Conservation (phyloP, 805 yeast species). For the Pichia gijzeniarum region DNA sequence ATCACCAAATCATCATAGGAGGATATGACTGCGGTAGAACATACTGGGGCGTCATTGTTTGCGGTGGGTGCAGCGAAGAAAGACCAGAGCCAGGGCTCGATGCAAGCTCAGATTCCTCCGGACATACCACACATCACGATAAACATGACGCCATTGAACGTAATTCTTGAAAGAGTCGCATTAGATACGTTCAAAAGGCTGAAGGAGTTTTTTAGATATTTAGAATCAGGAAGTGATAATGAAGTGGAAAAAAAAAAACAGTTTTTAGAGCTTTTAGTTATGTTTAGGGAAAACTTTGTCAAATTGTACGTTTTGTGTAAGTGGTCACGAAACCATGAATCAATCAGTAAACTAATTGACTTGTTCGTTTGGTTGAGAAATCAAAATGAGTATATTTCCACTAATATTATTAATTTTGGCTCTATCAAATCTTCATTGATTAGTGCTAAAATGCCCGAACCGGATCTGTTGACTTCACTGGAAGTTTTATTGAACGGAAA, state of each 20-base stretch:
- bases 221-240: slow-evolving; percentile 44
- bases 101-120: slow-evolving; percentile 14
- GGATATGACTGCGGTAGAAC: too few species aligned
- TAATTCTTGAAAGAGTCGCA: slow-evolving; percentile 52
- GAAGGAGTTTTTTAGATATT: slow-evolving; percentile 51
- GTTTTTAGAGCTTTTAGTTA: slow-evolving; percentile 62
- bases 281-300: slow-evolving; percentile 74
- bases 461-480: slow-evolving; percentile 81
- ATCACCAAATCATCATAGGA: too few species aligned
- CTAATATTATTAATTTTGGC: slow-evolving; percentile 61
- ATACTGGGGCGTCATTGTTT: background rate
- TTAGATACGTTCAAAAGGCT: slow-evolving; percentile 60
- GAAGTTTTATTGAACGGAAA: slow-evolving; percentile 76
- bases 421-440: slow-evolving; percentile 64
- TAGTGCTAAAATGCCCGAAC: slow-evolving; percentile 88
- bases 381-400: slow-evolving; percentile 61
- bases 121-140: slow-evolving; percentile 63
- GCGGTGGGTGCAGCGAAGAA: too few species aligned
- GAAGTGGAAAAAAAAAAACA: slow-evolving; percentile 62
- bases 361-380: slow-evolving; percentile 80
- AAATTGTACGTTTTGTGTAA: slow-evolving; percentile 79
- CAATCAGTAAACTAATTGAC: slow-evolving; percentile 73
- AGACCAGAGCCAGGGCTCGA: too few species aligned
- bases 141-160: slow-evolving; percentile 59
- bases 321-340: slow-evolving; percentile 75